phyloP scores from a whole-genome alignment of 1,139 yeast genomes.

The Scheffersomyces lignicola region DNA sequence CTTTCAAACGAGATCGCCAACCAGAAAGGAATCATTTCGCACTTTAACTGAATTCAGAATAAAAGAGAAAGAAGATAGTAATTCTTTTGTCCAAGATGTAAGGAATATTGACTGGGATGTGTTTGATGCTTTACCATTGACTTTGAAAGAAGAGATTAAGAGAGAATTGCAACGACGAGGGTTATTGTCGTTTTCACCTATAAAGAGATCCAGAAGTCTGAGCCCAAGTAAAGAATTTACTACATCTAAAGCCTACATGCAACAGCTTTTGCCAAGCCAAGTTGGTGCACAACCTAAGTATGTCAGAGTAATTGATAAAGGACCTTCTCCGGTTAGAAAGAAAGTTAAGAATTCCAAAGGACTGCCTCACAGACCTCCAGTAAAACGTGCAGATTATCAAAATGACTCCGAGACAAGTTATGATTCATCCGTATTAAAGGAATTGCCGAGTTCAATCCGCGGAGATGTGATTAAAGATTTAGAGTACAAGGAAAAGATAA shows the following conservation, averaged over 20 bases:
- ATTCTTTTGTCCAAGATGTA: conserved; percentile 7
- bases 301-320: conserved; percentile 31
- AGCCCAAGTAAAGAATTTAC: conserved; percentile 15
- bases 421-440: conserved; percentile 45
- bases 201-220: conserved; percentile 7
- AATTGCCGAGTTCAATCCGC: conserved; percentile 46
- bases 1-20: too few species aligned
- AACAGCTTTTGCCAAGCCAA: conserved; percentile 41
- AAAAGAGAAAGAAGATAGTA: background rate
- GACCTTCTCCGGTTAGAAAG: conserved; percentile 23
- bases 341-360: conserved; percentile 10
- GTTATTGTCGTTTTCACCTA: conserved; percentile 17
- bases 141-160: conserved; percentile 49
- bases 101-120: conserved; percentile 52
- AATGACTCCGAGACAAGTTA: conserved; percentile 25
- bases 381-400: conserved; percentile 13
- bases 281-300: conserved; percentile 31
- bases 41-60: background rate
- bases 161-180: conserved; percentile 44
- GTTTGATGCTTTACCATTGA: conserved; percentile 53
- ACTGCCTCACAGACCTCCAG: conserved; percentile 14
- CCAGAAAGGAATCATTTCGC: too few species aligned
- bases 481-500: conserved; percentile 27
- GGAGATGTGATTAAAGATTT: conserved; percentile 43
- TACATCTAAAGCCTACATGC: conserved; percentile 30